Evolutionary conservation across 306 rosid species (phyloP).

Genomic region (Quercus ilex): DNA sequence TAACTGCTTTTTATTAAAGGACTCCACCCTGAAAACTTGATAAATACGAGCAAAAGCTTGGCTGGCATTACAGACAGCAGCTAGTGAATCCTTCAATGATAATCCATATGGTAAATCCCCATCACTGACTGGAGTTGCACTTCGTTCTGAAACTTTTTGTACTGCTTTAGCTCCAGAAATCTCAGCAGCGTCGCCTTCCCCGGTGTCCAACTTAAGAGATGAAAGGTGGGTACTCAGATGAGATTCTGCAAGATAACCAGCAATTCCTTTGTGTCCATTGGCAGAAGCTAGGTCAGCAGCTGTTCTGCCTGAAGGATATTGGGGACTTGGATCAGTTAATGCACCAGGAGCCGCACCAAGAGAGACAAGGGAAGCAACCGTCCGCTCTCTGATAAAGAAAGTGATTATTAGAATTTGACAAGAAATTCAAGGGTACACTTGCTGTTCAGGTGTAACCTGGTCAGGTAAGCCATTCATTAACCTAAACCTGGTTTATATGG

Average conservation of each 20-base stretch:
- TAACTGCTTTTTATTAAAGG: conserved; percentile 76
- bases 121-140: conserved; percentile 23
- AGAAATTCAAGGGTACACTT: conserved; percentile 6
- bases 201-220: conserved; percentile 47
- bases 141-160: conserved; percentile 35
- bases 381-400: conserved; percentile 56
- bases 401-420: not conserved
- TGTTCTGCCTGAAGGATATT: conserved; percentile 59
- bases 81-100: conserved; percentile 75
- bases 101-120: conserved; percentile 36
- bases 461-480: conserved; percentile 9
- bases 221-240: conserved; percentile 53
- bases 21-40: conserved; percentile 72
- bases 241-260: conserved; percentile 82
- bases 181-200: conserved; percentile 35
- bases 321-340: conserved; percentile 68
- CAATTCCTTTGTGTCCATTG: conserved; percentile 85
- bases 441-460: not conserved
- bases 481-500: not conserved
- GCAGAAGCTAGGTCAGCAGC: conserved; percentile 85
- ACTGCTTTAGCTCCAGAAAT: conserved; percentile 40
- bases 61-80: conserved; percentile 80
- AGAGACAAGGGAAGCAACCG: conserved; percentile 66
- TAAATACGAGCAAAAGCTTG: conserved; percentile 85
- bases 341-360: conserved; percentile 79